Evolutionary conservation across 2,329 filamentous ascomycete species (phyloP).

Genomic region (Dothistroma pini): DNA sequence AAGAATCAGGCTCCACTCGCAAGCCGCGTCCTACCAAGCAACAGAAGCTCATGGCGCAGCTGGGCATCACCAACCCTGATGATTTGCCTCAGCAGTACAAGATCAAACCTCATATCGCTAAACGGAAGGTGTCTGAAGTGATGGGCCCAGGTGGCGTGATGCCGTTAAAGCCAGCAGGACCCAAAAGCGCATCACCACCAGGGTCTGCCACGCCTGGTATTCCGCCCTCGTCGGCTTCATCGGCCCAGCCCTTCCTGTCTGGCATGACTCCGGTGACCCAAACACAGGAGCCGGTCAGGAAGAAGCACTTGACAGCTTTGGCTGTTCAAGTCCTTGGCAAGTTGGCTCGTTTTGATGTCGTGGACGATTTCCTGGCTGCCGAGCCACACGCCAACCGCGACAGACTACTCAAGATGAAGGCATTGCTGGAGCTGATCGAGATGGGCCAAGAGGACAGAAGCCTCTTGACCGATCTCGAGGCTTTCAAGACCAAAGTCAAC

Average conservation of each 20-base stretch:
- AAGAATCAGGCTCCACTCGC: conserved; percentile 83
- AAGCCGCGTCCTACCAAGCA: conserved; percentile 96
- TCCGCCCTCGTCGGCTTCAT: conserved; percentile 18
- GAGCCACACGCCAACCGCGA: conserved; percentile 30
- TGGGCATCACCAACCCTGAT: conserved; percentile 85
- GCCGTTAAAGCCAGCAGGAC: conserved; percentile 31
- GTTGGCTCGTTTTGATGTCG: conserved; percentile 25
- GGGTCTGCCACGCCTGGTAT: conserved; percentile 23
- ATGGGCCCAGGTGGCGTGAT: conserved; percentile 21
- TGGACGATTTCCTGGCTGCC: conserved; percentile 27
- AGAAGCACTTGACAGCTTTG: conserved; percentile 29
- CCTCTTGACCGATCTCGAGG: conserved; percentile 21
- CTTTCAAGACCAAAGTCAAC: conserved; percentile 25
- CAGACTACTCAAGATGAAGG: conserved; percentile 25
- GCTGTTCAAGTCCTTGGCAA: conserved; percentile 28
- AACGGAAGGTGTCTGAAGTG: conserved; percentile 56
- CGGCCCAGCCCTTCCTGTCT: conserved; percentile 15
- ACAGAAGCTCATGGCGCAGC: conserved; percentile 86
- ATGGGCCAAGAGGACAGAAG: conserved; percentile 15
- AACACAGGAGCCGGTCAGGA: conserved; percentile 9
- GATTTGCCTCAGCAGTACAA: conserved; percentile 80
- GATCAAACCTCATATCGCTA: conserved; percentile 69
- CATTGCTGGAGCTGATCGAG: conserved; percentile 19
- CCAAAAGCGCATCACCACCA: conserved; percentile 25
- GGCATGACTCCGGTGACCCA: conserved; percentile 17